phyloP scores from a whole-genome alignment of 208 protist genomes.

The Porcisia hertigi region DNA sequence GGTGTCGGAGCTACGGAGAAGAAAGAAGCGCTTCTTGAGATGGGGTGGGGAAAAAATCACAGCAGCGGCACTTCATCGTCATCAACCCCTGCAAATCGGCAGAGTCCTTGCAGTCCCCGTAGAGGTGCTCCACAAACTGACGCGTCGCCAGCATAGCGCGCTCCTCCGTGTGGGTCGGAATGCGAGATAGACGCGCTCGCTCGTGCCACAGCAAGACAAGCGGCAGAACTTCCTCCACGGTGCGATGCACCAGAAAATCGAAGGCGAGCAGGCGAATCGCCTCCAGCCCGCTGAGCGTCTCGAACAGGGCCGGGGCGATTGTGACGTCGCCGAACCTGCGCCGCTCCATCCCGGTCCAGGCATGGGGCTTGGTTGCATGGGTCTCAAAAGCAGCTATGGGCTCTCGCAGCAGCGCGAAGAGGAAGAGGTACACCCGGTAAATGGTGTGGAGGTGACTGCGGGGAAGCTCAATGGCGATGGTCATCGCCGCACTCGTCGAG shows the following conservation, averaged over 20 bases:
- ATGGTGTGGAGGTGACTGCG: conserved; percentile 81
- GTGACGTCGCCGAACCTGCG: conserved; percentile 58
- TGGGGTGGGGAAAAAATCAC: conserved; percentile 4
- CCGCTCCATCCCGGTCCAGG: conserved; percentile 45
- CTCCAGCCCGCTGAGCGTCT: conserved; percentile 52
- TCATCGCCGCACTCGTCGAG: not conserved
- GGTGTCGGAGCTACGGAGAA: not conserved
- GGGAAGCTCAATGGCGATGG: conserved; percentile 46
- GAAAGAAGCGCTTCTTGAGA: not conserved
- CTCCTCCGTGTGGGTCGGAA: conserved; percentile 79
- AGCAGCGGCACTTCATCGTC: conserved; percentile 17
- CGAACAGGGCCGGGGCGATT: conserved; percentile 56
- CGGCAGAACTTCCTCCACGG: conserved; percentile 80
- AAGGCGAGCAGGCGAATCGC: conserved; percentile 53
- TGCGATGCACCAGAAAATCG: conserved; percentile 72
- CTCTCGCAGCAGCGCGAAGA: conserved; percentile 74
- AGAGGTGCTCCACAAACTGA: conserved; percentile 33
- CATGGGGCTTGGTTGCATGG: conserved; percentile 18
- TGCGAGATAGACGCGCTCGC: conserved; percentile 50
- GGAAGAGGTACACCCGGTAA: conserved; percentile 76
- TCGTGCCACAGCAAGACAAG: conserved; percentile 78
- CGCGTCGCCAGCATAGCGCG: conserved; percentile 38
- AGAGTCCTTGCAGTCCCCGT: conserved; percentile 16
- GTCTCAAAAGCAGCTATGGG: conserved; percentile 57
- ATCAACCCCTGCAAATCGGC: conserved; percentile 13